phyloP scores from a whole-genome alignment of 148 eudicot genomes.

The Silene uniflora region DNA sequence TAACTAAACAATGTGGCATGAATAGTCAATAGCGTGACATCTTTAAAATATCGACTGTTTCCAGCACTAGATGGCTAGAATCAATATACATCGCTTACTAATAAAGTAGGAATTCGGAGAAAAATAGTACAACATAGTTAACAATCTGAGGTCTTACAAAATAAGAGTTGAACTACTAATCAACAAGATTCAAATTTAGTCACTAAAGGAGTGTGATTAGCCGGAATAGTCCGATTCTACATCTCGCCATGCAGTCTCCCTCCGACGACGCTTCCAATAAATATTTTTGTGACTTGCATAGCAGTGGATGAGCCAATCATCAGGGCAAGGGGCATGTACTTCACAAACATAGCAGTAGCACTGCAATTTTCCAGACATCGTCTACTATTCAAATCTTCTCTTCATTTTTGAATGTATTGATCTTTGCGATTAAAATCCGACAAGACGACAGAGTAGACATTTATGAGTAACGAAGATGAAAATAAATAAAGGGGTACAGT shows the following conservation, averaged over 20 bases:
- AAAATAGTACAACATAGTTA: neutral
- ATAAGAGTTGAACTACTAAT: too few species aligned
- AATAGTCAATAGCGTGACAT: too few species aligned
- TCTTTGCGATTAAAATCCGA: neutral
- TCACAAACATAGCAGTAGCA: conserved; percentile 55
- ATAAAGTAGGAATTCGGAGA: too few species aligned
- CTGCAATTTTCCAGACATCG: conserved; percentile 21
- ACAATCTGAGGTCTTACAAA: neutral
- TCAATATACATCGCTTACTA: too few species aligned
- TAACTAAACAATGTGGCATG: too few species aligned
- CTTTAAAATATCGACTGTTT: too few species aligned
- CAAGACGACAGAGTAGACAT: too few species aligned
- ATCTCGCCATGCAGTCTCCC: neutral
- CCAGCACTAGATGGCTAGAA: too few species aligned
- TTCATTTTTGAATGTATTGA: neutral
- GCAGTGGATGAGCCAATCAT: conserved; percentile 28
- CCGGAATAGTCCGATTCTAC: conserved; percentile 2
- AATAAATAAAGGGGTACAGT: neutral
- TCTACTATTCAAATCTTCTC: neutral
- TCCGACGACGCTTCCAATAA: neutral
- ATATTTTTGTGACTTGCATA: neutral
- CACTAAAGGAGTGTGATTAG: neutral
- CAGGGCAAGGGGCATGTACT: conserved; percentile 37
- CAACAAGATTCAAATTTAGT: neutral
- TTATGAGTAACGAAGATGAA: neutral